These are phyloP conservation scores for Alisma plantagoaquatica DNA, from an alignment of 106 monocot species.

Conservation along the genomic window DNA sequence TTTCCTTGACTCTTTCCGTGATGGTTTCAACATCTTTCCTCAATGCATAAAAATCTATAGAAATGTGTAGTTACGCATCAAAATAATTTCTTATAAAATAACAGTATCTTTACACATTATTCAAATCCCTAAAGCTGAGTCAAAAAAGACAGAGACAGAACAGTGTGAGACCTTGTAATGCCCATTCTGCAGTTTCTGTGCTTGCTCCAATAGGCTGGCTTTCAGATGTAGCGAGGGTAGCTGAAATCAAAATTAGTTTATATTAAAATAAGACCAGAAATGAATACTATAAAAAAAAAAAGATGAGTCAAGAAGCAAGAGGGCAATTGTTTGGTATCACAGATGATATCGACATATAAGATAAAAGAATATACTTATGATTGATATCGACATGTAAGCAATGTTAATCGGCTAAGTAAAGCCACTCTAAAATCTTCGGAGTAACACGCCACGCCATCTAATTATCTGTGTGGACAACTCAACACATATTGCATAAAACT, in stretches of 20 bases:
- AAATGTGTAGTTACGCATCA: background rate
- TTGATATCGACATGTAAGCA: no score
- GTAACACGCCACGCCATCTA: no score
- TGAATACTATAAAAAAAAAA: background rate
- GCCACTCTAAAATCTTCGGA: no score
- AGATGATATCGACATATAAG: no score
- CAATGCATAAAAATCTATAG: conserved; percentile 92
- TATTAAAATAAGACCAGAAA: background rate
- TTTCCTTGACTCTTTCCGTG: conserved; percentile 58
- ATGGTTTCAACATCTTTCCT: conserved; percentile 78
- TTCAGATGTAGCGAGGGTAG: conserved; percentile 22
- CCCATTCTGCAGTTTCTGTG: conserved; percentile 73
- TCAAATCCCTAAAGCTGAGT: background rate
- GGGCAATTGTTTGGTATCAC: no score
- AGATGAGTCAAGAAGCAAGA: no score
- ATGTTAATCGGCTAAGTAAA: no score
- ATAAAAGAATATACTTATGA: no score
- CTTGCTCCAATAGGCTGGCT: conserved; percentile 35
- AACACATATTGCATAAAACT: no score
- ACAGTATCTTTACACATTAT: background rate
- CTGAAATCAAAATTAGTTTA: background rate
- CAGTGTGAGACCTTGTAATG: conserved; percentile 60
- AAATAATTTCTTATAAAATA: background rate
- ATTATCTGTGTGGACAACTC: no score
- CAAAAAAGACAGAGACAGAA: background rate